Base-by-base conservation (phyloP, 805 yeast genomes). In the Metschnikowia matae region DNA sequence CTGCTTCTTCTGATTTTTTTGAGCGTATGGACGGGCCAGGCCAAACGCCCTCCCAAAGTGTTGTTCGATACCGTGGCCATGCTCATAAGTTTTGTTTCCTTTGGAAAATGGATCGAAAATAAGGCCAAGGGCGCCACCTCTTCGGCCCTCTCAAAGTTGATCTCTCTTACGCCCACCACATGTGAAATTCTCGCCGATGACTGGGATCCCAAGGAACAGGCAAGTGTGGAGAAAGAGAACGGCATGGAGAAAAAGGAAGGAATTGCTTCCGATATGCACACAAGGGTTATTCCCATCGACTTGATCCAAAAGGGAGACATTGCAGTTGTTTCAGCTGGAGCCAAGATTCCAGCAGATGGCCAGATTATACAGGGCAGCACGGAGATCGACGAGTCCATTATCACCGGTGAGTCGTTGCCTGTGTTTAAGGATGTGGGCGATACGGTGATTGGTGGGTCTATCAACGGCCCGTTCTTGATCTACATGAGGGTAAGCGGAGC, bases 41-140 rank as follows among this genome's bases (percentile, higher is more conserved):
- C 61, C 21, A 55, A 64, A 0, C 62, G 64, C 47, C 77, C 84
- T 5, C 95, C 96, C 5, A 81, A 78, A 47, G 81, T 85, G 0
- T 73, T 90, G 34, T 91, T 94, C 72, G 97, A 89, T 52, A 90
- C 98, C 0, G 78, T 89, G 1, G 82, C 85, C 14, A 89, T 95
- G 95, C 74, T 94, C 39, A 77, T 92, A 46, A 70, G 84, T 4
- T 94, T 90, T 65, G 90, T 94, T 26, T 79, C 94, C 7, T 70
- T 90, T 41, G 99, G 99, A 2, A 92, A 94, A 68, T 87, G 88
- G 79, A 72, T 91, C 20, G 99, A 94, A 63, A 88, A 87, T 66
- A 82, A 79, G 55, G 98, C 99, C 2, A 89, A 94, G 62, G 96
- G 98, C 3, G 89, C 87, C 52, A 94, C 98, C 0, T 88, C 97